Evolutionary conservation across 106 monocot species (phyloP).

Genomic region (Allium fistulosum): DNA sequence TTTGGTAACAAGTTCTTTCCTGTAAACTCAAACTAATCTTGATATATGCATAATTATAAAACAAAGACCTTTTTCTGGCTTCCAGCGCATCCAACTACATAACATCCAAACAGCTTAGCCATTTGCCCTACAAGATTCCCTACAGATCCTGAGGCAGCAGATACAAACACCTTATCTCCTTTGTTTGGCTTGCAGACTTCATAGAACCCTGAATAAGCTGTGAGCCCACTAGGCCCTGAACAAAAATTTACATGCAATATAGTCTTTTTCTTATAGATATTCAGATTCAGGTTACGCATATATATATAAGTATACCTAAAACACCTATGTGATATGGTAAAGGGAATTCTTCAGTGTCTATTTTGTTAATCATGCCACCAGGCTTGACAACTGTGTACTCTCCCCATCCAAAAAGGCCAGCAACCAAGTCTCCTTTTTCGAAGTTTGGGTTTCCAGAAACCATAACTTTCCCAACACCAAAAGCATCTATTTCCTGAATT

Average conservation of each 20-base stretch:
- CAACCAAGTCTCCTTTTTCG: constrained; percentile 12
- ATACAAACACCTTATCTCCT: constrained; percentile 27
- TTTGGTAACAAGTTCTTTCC: neutral
- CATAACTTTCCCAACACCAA: constrained; percentile 24
- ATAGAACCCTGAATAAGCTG: constrained; percentile 18
- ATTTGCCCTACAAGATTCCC: constrained; percentile 23
- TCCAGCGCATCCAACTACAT: constrained; percentile 21
- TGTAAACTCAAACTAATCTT: neutral
- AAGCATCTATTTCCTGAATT: constrained; percentile 11
- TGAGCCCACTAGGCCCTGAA: constrained; percentile 13
- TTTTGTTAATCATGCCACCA: constrained; percentile 17
- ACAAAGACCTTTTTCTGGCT: constrained; percentile 5
- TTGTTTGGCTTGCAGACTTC: constrained; percentile 14
- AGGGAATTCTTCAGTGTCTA: constrained; percentile 7
- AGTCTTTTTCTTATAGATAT: neutral
- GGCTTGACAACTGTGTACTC: constrained; percentile 20
- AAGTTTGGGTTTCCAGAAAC: constrained; percentile 14
- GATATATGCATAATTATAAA: neutral
- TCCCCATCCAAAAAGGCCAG: constrained; percentile 15
- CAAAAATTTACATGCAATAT: neutral
- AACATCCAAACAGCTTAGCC: constrained; percentile 21
- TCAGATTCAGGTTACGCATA: too few relatives aligned
- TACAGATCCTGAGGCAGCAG: constrained; percentile 24
- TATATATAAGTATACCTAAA: constrained; percentile 9
- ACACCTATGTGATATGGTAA: constrained; percentile 17